Base-by-base conservation (phyloP, 345 rosid genomes). In the Lepidium aucheri region DNA sequence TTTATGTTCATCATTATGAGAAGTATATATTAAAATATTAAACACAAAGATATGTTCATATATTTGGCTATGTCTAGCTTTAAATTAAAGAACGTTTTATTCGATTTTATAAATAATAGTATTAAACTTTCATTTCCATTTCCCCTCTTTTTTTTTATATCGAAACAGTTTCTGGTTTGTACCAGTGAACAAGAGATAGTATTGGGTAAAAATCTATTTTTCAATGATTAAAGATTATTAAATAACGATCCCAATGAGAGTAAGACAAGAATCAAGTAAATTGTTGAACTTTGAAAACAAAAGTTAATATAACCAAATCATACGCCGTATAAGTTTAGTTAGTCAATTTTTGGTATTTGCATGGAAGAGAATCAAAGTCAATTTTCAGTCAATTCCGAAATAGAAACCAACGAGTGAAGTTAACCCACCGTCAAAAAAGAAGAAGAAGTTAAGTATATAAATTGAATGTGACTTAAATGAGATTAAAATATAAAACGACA, bases 281-380 rank as follows among this genome's bases (percentile, higher is more conserved):
- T 16, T 45, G 62, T 60, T 65, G 53, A 46, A 57, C 54, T 60
- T 65, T 1, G 30, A 41, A 8, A n/a, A 38, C 45, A 44, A 53
- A 65, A 66, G 42, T 28, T 66, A 66, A 43, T 53, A 43, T 53
- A 52, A 44, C 67, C 34, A 59, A 66, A 51, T 16, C 71, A 73
- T 42, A 73, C 41, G 65, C 42, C 45, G 55, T 51, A 51, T 53
- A 73, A 38, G n/a, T 52, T 38, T 67, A 74, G 73, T 47, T 61
- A 47, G 73, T 74, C 73, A 74, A 60, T 45, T 67, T 62, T 43
- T 44, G 43, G 63, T 67, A 73, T 52, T 53, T 74, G 77, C 77
- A 74, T 74, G 77, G 77, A 67, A 67, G 68, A 52, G 49, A 58
- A 53, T 74, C 40, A 32, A 36, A 66, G 77, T 74, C 69, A 74